phyloP scores from a whole-genome alignment of 148 eudicot genomes.

The Heliosperma pusillum region DNA sequence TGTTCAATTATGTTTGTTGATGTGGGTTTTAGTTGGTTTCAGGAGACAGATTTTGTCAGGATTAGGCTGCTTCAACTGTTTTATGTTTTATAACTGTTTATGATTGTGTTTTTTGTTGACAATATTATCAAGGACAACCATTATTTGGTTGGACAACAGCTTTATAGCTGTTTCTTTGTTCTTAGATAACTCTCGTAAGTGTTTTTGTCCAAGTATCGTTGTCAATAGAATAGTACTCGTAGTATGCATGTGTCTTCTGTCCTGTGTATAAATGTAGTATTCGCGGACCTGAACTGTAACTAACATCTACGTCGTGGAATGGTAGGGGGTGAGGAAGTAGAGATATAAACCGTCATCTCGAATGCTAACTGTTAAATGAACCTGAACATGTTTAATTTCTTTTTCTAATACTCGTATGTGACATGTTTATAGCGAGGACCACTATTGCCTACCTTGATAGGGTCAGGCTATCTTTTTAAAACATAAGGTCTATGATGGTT shows the following conservation, averaged over 20 bases:
- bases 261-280: background rate
- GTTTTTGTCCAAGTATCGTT: background rate
- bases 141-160: background rate
- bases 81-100: constrained; percentile 16
- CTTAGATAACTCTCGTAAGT: background rate
- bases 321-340: constrained; percentile 5
- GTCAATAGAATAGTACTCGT: too few species aligned
- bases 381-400: background rate
- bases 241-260: background rate
- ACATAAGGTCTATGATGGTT: background rate
- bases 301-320: background rate
- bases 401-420: background rate
- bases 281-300: background rate
- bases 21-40: constrained; percentile 11
- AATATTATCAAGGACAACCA: background rate
- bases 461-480: background rate
- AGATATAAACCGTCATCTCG: background rate
- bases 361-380: background rate
- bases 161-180: background rate
- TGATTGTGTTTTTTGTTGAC: constrained; percentile 8
- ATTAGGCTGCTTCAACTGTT: constrained; percentile 16
- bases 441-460: too few species aligned
- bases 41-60: background rate
- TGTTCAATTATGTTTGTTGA: constrained; percentile 4
- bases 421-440: background rate